Evolutionary conservation across 306 rosid species (phyloP), one percentile per base, ranked within the genome.

Genomic region (Phaseolus lunatus): DNA sequence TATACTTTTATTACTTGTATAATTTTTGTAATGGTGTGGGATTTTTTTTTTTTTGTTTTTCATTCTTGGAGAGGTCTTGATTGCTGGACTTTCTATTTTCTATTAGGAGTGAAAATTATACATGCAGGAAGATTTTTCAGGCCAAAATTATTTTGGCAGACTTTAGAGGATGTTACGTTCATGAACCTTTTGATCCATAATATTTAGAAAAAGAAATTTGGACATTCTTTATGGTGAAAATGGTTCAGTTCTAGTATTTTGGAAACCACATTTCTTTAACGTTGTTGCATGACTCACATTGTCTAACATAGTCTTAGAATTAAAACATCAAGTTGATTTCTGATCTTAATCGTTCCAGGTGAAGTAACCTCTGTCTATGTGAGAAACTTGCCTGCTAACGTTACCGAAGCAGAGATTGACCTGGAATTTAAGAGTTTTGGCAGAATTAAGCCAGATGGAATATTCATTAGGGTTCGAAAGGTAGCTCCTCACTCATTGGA

Each of bases 361-460:
- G 98, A 96, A 86, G 87, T 92, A 50, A 92, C 90, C 75, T 96
- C 97, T 5, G 99, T 96, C 64, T 96, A 96, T 48, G 98, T 92
- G 67, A 88, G 93, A 84, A 96, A 96, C 84, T 85, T 96, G 85
- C 88, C 97, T 54, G 91, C 96, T 49, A 73, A 86, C 63, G 89
- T 96, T 56, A 88, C 97, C 5, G 97, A 94, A 75, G 86, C 63
- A 23, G 97, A 94, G 83, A 86, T 94, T 15, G 97, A 92, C 78
- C 82, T 85, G 59, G 97, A 92, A 26, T 95, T 95, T 77, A 88
- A 87, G 86, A 68, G 73, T 71, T 95, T 95, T 54, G 99, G 99
- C 68, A 85, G 86, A 84, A 94, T 94, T 72, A 88, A 71, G 66
- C 88, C 89, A 0, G 95, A 92, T 83, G 98, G 98, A 35, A 89